Evolutionary conservation across 1,284 basidiomycete genomes (phyloP), one percentile per base, ranked within the genome.

Genomic region (Entoloma clypeatum): DNA sequence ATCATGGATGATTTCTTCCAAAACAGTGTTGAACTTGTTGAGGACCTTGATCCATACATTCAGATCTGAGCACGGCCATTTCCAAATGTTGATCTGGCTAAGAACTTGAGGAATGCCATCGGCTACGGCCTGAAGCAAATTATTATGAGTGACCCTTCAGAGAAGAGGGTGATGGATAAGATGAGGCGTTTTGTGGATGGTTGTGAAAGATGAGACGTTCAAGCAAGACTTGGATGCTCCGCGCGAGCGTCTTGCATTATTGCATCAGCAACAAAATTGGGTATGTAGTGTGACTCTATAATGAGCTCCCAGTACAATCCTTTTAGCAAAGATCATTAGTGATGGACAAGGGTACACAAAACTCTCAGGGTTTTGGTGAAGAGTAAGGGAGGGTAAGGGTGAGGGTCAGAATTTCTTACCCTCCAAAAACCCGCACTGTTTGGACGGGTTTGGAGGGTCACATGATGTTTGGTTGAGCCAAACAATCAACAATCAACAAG

Each of bases 21-120:
- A 75, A 49, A 96, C 81, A 45, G 72, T 69, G 66, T 98, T 95
- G 62, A 99, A 95, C 61, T 90, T 88, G 72, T 99, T 95, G 36
- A 99, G 80, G 44, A 94, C 89, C 57, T 84, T 84, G 57, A 92
- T 85, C 96, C 96, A 99, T 44, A 90, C 86, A 68, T 97, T 92
- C 45, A 99, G 77, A 72, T 99, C 96, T 44, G 93, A 95, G 50
- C 96, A 79, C 19, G 94, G 92, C 86, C 92, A 99, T 64, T 79
- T 85, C 96, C 96, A 99, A 11, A 70, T 63, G 52, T 84, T 78
- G 53, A 90, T 82, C 50, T 74, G 64, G 30, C 72, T 65, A 33
- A 92, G 71, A 44, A 80, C 72, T 43, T 76, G 68, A 2, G 79
- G 65, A 13, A 92, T 67, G 52, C 86, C 77, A 37, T 87, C 77